A percentile compares a stretch with the other conserved stretches of the same genome.
phyloP scores from a whole-genome alignment of 73 alveolate species.

The Uronychia setigera region DNA sequence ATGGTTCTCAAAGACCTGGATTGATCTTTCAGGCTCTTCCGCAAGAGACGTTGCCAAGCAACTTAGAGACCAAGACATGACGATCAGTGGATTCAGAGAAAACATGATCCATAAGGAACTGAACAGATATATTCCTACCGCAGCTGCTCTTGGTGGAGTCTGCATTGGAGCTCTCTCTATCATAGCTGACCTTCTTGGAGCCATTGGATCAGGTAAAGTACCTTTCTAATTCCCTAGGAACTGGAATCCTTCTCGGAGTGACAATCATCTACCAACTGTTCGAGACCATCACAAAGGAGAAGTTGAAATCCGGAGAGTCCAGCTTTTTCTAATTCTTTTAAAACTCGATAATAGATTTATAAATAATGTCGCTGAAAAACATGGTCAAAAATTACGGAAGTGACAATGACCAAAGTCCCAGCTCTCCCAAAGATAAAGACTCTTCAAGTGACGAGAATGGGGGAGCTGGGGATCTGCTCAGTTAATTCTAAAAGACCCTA shows the following conservation, averaged over 20 bases:
- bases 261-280: slow-evolving; percentile 98
- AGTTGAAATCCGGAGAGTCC: slow-evolving; percentile 53
- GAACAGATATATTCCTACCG: slow-evolving; percentile 97
- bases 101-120: slow-evolving; percentile 83
- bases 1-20: slow-evolving; percentile 99
- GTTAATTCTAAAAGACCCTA: neutral
- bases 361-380: neutral
- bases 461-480: neutral
- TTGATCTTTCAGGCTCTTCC: slow-evolving; percentile 98
- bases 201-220: slow-evolving; percentile 93
- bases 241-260: slow-evolving; percentile 99
- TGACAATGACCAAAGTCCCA: neutral
- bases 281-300: slow-evolving; percentile 95
- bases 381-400: neutral
- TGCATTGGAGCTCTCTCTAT: slow-evolving; percentile 99
- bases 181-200: slow-evolving; percentile 99
- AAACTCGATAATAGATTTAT: neutral
- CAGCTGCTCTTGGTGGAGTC: slow-evolving; percentile 99
- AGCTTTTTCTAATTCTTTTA: slow-evolving; percentile 10
- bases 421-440: neutral
- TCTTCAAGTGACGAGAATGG: neutral
- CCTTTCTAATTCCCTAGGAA: slow-evolving; percentile 63
- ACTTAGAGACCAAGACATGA: slow-evolving; percentile 98
- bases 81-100: slow-evolving; percentile 96
- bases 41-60: slow-evolving; percentile 99